phyloP scores from a whole-genome alignment of 495 filamentous ascomycete species.

The Podospora didyma region DNA sequence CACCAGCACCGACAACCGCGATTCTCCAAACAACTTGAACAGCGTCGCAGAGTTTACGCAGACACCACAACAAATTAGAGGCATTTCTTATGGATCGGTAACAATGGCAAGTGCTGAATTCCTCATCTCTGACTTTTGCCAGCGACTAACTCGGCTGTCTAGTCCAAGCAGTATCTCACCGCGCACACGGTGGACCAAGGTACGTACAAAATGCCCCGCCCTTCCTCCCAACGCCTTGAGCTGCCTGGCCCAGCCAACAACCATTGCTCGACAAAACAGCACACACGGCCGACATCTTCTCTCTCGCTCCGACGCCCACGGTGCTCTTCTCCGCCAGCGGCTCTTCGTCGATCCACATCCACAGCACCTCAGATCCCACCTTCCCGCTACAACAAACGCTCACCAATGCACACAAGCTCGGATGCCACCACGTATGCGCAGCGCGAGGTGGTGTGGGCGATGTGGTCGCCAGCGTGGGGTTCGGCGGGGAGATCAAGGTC shows the following conservation, averaged over 20 bases:
- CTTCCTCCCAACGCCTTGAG: too few relatives aligned
- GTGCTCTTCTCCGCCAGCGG: conserved; percentile 80
- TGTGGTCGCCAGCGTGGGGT: conserved; percentile 76
- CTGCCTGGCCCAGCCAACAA: too few relatives aligned
- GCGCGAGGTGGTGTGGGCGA: conserved; percentile 56
- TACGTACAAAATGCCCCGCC: conserved; percentile 32
- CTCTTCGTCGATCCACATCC: conserved; percentile 70
- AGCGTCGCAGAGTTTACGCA: neutral
- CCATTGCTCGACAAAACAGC: conserved; percentile 43
- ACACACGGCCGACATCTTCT: conserved; percentile 85
- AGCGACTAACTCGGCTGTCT: neutral
- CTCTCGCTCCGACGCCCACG: conserved; percentile 73
- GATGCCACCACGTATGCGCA: conserved; percentile 81
- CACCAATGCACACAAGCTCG: conserved; percentile 70
- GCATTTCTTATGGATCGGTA: conserved; percentile 27
- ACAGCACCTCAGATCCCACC: conserved; percentile 63
- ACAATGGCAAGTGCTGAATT: conserved; percentile 35
- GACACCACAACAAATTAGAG: neutral
- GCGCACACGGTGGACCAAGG: conserved; percentile 86
- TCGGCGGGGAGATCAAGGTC: conserved; percentile 77
- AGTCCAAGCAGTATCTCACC: conserved; percentile 98
- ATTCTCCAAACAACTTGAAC: neutral
- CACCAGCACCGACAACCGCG: too few relatives aligned
- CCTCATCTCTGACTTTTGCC: neutral
- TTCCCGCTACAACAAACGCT: conserved; percentile 77